A percentile compares a stretch with the other conserved stretches of the same genome.
These are phyloP conservation scores for Agaricus subrufescens DNA, from an alignment of 768 basidiomycete species.

Conservation along the genomic window DNA sequence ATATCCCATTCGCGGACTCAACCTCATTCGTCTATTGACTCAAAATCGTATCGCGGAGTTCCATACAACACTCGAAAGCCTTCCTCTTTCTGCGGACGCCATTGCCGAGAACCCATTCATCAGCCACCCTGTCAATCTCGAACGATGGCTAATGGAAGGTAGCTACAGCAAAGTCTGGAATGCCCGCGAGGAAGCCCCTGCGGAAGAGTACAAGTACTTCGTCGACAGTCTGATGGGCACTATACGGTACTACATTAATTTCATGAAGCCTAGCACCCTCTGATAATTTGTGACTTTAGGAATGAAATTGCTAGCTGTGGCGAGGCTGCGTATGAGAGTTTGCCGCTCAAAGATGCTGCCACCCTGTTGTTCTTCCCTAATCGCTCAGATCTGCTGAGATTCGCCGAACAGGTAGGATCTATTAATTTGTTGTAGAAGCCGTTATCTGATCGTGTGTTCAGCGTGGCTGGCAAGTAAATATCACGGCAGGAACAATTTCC, in stretches of 20 bases:
- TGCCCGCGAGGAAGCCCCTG: slow-evolving; percentile 86
- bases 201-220: slow-evolving; percentile 93
- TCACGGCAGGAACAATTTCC: slow-evolving; percentile 61
- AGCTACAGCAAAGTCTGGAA: slow-evolving; percentile 98
- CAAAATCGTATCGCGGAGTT: slow-evolving; percentile 97
- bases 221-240: slow-evolving; percentile 92
- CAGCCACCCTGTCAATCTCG: slow-evolving; percentile 84
- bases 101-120: slow-evolving; percentile 70
- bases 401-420: slow-evolving; percentile 64
- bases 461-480: slow-evolving; percentile 84
- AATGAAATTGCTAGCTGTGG: slow-evolving; percentile 98
- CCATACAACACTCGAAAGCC: slow-evolving; percentile 92
- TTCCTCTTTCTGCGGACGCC: slow-evolving; percentile 54
- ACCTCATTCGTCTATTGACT: slow-evolving; percentile 91
- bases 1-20: slow-evolving; percentile 84
- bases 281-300: slow-evolving; percentile 31
- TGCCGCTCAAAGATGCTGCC: slow-evolving; percentile 87
- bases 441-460: slow-evolving; percentile 23
- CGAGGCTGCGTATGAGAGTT: slow-evolving; percentile 87
- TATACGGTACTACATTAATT: slow-evolving; percentile 57
- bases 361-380: slow-evolving; percentile 88
- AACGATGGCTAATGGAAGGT: slow-evolving; percentile 98
- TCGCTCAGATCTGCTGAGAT: slow-evolving; percentile 75
- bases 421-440: not conserved
- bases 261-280: not conserved